Percentiles rank a stretch among this genome's conserved stretches.
These are phyloP conservation scores for Hirschioporus abietinus DNA, from an alignment of 768 basidiomycete species.

Conservation along the genomic window DNA sequence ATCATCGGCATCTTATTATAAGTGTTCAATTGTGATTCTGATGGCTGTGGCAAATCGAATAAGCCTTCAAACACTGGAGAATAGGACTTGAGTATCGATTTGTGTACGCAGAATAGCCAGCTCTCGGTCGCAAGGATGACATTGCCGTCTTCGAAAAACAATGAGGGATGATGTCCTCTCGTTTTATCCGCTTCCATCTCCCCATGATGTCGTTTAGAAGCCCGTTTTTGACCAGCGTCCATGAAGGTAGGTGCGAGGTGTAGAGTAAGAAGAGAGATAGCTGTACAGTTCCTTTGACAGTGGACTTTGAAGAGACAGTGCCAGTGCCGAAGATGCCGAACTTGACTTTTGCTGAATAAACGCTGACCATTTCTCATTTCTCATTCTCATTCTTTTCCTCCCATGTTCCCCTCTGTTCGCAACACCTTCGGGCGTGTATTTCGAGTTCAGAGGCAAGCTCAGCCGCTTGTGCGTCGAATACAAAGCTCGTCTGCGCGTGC, in stretches of 20 bases:
- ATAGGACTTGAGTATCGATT: not conserved
- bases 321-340: not conserved
- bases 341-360: not conserved
- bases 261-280: not conserved
- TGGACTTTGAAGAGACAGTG: not conserved
- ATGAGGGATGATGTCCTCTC: not conserved
- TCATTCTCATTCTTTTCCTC: not conserved
- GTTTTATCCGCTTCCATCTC: not conserved
- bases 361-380: not conserved
- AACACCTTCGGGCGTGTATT: not conserved
- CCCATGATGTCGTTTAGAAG: not conserved
- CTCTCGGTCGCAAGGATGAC: not conserved
- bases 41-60: not conserved
- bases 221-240: not conserved
- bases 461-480: not conserved
- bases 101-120: not conserved
- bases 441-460: not conserved
- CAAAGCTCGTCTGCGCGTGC: not conserved
- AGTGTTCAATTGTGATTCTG: not conserved
- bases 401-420: not conserved
- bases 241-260: not conserved
- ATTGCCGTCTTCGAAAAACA: not conserved
- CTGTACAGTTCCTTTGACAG: too few relatives aligned
- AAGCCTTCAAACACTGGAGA: not conserved
- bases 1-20: not conserved